Percentiles rank a stretch among this genome's conserved stretches.
These are phyloP conservation scores for Leishmania gerbilli DNA, from an alignment of 208 protist genomes.

Conservation along the genomic window DNA sequence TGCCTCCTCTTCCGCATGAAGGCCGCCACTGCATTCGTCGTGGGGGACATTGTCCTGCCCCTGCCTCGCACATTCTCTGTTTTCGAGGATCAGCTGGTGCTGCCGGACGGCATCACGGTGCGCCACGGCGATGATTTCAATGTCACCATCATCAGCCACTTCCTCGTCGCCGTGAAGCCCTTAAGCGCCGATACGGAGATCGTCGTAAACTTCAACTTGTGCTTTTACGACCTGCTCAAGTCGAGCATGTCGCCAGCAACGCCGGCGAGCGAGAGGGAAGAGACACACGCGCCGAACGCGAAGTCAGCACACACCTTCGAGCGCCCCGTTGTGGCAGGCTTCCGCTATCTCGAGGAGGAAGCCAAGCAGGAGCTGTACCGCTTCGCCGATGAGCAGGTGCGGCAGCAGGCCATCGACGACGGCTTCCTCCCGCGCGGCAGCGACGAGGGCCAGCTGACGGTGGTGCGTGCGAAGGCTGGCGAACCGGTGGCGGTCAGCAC, in stretches of 20 bases:
- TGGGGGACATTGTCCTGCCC: constrained; percentile 75
- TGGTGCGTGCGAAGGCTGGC: constrained; percentile 42
- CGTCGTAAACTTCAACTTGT: constrained; percentile 66
- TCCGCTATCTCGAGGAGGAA: constrained; percentile 59
- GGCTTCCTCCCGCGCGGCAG: constrained; percentile 64
- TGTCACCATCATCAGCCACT: constrained; percentile 78
- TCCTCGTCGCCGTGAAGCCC: constrained; percentile 62
- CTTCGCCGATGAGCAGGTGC: constrained; percentile 82
- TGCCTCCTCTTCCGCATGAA: constrained; percentile 41
- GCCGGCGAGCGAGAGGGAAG: background rate
- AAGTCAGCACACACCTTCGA: constrained; percentile 15
- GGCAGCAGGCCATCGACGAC: constrained; percentile 63
- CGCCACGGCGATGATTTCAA: constrained; percentile 65
- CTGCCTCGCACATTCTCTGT: constrained; percentile 43
- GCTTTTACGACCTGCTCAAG: constrained; percentile 64
- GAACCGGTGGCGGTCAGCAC: constrained; percentile 49
- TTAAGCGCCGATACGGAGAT: constrained; percentile 48
- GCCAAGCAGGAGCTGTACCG: constrained; percentile 70
- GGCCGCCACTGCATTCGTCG: constrained; percentile 31
- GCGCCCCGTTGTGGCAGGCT: constrained; percentile 45
- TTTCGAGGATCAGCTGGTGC: constrained; percentile 42
- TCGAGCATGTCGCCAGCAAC: background rate
- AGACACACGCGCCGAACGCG: background rate
- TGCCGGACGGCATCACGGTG: constrained; percentile 49
- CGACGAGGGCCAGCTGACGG: constrained; percentile 49